These are phyloP conservation scores for Cunninghamia lanceolata DNA, from an alignment of 75 land plant genomes.

Conservation along the genomic window DNA sequence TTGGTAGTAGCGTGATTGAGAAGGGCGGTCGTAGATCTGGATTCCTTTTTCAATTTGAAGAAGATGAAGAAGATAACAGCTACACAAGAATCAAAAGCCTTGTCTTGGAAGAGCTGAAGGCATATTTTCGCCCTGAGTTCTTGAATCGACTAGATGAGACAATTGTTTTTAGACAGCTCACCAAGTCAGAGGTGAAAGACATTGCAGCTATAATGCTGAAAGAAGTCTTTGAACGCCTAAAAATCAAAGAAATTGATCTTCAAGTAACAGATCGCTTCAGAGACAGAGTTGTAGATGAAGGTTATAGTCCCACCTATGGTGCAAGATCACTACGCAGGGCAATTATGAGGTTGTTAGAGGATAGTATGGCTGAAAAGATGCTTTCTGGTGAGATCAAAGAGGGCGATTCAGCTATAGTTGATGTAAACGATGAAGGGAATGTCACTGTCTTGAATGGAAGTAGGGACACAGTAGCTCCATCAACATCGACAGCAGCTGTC, in stretches of 20 bases:
- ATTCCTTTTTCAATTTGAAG: constrained; percentile 54
- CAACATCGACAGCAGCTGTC: not conserved
- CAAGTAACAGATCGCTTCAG: constrained; percentile 89
- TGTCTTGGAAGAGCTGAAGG: constrained; percentile 88
- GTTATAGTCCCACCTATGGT: constrained; percentile 89
- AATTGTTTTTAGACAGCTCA: constrained; percentile 87
- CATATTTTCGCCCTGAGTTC: constrained; percentile 89
- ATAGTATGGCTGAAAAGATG: constrained; percentile 94
- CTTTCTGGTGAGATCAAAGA: constrained; percentile 87
- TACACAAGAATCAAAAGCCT: constrained; percentile 86
- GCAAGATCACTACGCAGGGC: constrained; percentile 90
- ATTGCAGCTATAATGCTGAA: constrained; percentile 88
- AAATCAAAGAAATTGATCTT: constrained; percentile 63
- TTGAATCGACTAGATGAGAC: constrained; percentile 83
- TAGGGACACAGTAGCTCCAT: constrained; percentile 48
- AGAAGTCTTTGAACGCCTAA: constrained; percentile 80
- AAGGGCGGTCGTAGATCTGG: constrained; percentile 84
- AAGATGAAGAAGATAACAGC: constrained; percentile 86
- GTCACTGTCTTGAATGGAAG: constrained; percentile 79
- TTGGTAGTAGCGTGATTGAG: constrained; percentile 90
- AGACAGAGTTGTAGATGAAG: constrained; percentile 88
- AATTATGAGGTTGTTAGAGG: constrained; percentile 87
- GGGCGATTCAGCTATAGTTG: constrained; percentile 92
- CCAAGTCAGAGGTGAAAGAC: constrained; percentile 83
- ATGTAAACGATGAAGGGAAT: constrained; percentile 84